Percentiles rank a stretch among this genome's conserved stretches.
These are phyloP conservation scores for Psilocybe cyanescens DNA, from an alignment of 768 basidiomycete species.

Conservation along the genomic window DNA sequence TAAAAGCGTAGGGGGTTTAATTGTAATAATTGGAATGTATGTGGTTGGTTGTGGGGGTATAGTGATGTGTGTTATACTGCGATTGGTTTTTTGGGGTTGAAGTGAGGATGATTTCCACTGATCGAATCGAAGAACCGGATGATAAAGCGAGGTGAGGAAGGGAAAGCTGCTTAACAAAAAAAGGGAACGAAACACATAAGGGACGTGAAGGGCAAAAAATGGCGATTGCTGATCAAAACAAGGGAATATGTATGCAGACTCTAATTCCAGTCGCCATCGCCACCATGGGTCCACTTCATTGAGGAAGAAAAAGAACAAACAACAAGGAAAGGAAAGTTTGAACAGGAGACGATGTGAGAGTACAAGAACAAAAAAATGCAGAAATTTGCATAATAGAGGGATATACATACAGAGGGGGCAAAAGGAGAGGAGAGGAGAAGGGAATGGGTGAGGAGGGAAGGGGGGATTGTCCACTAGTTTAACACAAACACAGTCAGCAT, in stretches of 20 bases:
- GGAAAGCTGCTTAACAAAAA: not conserved
- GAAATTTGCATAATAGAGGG: slow-evolving; percentile 1
- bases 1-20: not conserved
- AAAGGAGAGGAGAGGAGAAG: not conserved
- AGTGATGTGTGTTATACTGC: not conserved
- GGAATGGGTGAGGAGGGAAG: not conserved
- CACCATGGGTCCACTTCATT: no score
- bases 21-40: not conserved
- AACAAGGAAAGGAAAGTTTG: not conserved
- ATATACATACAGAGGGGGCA: slow-evolving; percentile 8
- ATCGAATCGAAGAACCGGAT: not conserved
- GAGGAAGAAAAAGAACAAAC: not conserved
- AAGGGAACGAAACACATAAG: not conserved
- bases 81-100: not conserved
- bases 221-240: not conserved
- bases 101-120: not conserved
- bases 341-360: not conserved
- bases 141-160: not conserved
- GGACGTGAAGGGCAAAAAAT: not conserved
- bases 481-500: slow-evolving; percentile 15
- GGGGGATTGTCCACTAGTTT: slow-evolving; percentile 14
- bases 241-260: not conserved
- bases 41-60: not conserved
- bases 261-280: not conserved
- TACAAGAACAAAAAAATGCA: not conserved